Evolutionary conservation across 306 rosid genomes (phyloP), one percentile per base, ranked within the genome.

Genomic region (Hippophae tibetana): DNA sequence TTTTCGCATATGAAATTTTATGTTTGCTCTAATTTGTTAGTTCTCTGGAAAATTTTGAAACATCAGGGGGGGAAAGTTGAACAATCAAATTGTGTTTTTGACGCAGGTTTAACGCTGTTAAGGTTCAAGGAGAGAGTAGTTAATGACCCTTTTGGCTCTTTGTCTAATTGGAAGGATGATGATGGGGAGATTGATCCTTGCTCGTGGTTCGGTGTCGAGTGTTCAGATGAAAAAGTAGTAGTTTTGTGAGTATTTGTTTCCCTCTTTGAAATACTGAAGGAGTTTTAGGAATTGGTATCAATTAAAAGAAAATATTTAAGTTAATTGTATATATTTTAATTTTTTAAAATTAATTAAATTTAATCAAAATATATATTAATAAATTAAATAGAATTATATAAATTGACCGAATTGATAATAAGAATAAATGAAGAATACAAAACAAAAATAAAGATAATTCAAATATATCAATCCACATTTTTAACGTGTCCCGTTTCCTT

Each of bases 201-300:
- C 77, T 77, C 76, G 25, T 90, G 97, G 97, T 73, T 65, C 27
- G 97, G 97, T 50, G 82, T 90, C 70, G 94, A 81, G 66, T 90
- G 97, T 60, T 82, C 89, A 8, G 78, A 81, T 60, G 89, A 84
- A 65, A 72, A 67, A 68, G 97, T 90, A 14, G 82, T 87, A 10
- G 69, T 52, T 56, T 73, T 90, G 97, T 90, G 65, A 82, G 97
- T 80, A 31, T 50, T 72, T 69, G 48, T n/a, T 51, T 60, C 63
- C 23, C 60, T 23, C n/a, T 13, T 54, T 26, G 42, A 14, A 64
- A 59, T 61, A 27, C 13, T 54, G 9, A 9, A 47, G 50, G 10
- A 13, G 7, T 54, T 43, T 41, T 56, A 10, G 44, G 8, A 18
- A 50, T 53, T 27, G 11, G 52, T 62, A n/a, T 27, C 47, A 11